Percentiles rank a stretch among this genome's conserved stretches.
Conservation (phyloP, 108 stramenopile genomes). For the Skeletonema menzelii region DNA sequence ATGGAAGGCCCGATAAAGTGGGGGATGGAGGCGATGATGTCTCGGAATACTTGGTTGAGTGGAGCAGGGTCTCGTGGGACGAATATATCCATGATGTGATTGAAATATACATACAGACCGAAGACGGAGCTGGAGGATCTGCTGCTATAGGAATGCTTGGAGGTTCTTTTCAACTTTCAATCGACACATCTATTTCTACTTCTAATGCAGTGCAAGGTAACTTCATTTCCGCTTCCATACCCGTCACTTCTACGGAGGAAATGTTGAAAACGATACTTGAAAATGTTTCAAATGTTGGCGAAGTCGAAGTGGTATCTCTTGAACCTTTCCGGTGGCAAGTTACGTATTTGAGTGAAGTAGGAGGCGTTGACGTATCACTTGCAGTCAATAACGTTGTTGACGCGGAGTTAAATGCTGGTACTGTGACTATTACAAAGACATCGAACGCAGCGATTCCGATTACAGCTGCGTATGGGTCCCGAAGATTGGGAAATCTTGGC, state of each 20-base stretch:
- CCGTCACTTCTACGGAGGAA: constrained; percentile 25
- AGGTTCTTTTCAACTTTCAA: constrained; percentile 36
- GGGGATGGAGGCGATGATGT: constrained; percentile 58
- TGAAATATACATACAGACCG: constrained; percentile 37
- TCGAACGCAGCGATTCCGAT: constrained; percentile 29
- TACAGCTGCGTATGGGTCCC: constrained; percentile 40
- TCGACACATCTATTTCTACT: constrained; percentile 28
- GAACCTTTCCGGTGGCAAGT: constrained; percentile 49
- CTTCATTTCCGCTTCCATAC: constrained; percentile 42
- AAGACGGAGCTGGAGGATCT: constrained; percentile 22
- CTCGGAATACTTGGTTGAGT: constrained; percentile 57
- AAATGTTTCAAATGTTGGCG: constrained; percentile 72
- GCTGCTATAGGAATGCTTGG: constrained; percentile 30
- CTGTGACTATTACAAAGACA: constrained; percentile 22
- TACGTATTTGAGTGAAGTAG: constrained; percentile 69
- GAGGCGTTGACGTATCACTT: constrained; percentile 42
- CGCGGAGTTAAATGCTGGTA: constrained; percentile 13
- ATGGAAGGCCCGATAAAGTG: constrained; percentile 46
- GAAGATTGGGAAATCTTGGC: constrained; percentile 15
- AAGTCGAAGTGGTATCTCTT: constrained; percentile 58
- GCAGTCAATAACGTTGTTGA: constrained; percentile 28
- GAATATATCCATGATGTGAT: constrained; percentile 37
- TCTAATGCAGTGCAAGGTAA: constrained; percentile 21
- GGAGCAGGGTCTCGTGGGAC: constrained; percentile 50
- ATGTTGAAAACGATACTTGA: constrained; percentile 71